Base-by-base conservation (phyloP, 345 rosid genomes). In the Bruguiera gymnorhiza region DNA sequence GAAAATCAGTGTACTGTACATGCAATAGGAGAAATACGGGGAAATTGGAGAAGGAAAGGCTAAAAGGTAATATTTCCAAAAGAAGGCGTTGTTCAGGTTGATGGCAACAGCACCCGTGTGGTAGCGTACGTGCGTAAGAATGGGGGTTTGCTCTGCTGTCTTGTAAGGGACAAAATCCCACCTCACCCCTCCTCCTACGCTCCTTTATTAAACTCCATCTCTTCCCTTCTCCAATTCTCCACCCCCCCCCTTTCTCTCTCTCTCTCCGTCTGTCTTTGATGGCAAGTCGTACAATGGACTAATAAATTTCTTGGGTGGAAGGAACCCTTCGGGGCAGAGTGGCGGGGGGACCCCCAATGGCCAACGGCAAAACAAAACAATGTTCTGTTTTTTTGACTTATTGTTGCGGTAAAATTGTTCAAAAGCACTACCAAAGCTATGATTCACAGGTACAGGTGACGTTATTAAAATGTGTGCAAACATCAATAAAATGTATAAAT, bases 91-190 rank as follows among this genome's bases (percentile, higher is more conserved):
- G 77, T 69, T 74, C 63, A 72, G 63, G 26, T 26, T 26, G 68
- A 65, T 23, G 2, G 68, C 71, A 63, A 48, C 67, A 63, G 20
- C 74, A 32, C 77, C 7, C 78, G 80, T 70, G 82, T 60, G 78
- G 78, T 32, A 50, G 63, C 65, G 43, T 77, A 59, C 62, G 74
- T 75, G 77, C 63, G 74, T 56, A 68, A 54, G 10, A 30, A 39
- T 4, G 62, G 34, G 62, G 63, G 10, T 34, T 34, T 30, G 16
- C 18, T 11, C 29, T 57, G 53, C 73, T 70, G 78, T 67, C 74
- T 56, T 64, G 75, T 61, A 73, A 76, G 65, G 58, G 62, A 37
- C 46, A 43, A 79, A 73, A 2, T 27, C 29, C 29, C 85, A 70
- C 60, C 36, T 64, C 0, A 23, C 0, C 43, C 64, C 37, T 27